Evolutionary conservation across 2,329 filamentous ascomycete species (phyloP), one percentile per base, ranked within the genome.

Genomic region (Ophiostoma montium): DNA sequence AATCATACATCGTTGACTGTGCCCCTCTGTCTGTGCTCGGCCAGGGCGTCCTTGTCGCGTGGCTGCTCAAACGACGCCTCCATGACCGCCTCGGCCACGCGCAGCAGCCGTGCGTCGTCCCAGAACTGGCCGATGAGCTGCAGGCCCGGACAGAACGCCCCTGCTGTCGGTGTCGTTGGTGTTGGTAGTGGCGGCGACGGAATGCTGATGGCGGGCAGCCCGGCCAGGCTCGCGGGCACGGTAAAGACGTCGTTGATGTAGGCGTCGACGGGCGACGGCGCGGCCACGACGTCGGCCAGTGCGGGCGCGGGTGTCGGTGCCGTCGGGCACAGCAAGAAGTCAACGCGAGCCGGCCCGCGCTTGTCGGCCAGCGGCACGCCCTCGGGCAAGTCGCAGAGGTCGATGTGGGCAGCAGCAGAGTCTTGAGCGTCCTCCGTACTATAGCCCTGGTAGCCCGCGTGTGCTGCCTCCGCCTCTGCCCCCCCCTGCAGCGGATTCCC

Each of bases 201-300:
- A 11, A 98, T 72, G 56, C 84, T 95, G 46, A 95, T 76, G 11
- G 89, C 86, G 3, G 92, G 92, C 49, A 98, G 68, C 0, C 92
- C 92, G 0, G 90, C 92, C 55, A 98, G 69, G 65, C 88, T 95
- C 2, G 90, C 88, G 1, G 92, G 92, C 1, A 98, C 90, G 0
- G 92, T 96, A 58, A 96, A 90, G 1, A 96, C 83, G 65, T 98
- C 92, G 59, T 92, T 95, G 70, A 85, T 84, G 61, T 95, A 96
- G 1, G 76, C 76, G 57, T 90, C 80, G n/a, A 94, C 67, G 10
- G 74, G 69, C 42, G 66, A 71, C 62, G 78, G 70, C 52, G 67
- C 57, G 0, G 50, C 48, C 11, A 11, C 23, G 3, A 57, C 49
- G 23, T 55, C 49, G 35, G 49, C 52, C 50, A 64, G 65, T 41